A percentile compares a stretch with the other conserved stretches of the same genome.
These are phyloP conservation scores for Taiozyma sp. DNA, from an alignment of 1,139 yeast species.

Conservation along the genomic window DNA sequence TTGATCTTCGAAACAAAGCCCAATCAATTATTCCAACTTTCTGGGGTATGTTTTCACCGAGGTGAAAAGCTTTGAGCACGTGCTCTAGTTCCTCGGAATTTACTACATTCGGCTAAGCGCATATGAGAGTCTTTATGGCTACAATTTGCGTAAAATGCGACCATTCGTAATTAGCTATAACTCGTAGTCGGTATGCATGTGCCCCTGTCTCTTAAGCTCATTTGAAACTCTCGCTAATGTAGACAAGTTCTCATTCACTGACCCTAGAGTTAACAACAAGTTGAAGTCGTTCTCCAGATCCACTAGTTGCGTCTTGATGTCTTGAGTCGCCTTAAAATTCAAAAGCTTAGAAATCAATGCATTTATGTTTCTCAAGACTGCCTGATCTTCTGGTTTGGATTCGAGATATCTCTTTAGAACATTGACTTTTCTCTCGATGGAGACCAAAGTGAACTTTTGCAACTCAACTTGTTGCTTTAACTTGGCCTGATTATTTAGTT, in stretches of 20 bases:
- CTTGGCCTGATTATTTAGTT: constrained; percentile 5
- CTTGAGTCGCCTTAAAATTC: constrained; percentile 15
- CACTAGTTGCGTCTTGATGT: constrained; percentile 10
- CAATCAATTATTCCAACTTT: too few relatives aligned
- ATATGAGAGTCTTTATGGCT: too few relatives aligned
- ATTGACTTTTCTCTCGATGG: constrained; percentile 9
- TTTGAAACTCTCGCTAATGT: constrained; percentile 2
- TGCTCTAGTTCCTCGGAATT: too few relatives aligned
- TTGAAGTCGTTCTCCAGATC: constrained; percentile 21
- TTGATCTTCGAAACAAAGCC: too few relatives aligned
- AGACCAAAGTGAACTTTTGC: constrained; percentile 10
- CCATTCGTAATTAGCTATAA: too few relatives aligned
- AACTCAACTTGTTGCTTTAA: constrained; percentile 6
- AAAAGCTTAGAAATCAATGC: constrained; percentile 17
- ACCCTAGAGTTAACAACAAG: constrained; percentile 12
- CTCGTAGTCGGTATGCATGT: not conserved
- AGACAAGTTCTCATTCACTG: constrained; percentile 6
- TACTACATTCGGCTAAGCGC: not conserved
- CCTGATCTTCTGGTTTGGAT: constrained; percentile 4
- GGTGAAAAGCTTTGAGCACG: too few relatives aligned
- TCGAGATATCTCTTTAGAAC: constrained; percentile 5
- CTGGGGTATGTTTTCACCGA: not conserved
- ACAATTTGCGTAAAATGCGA: too few relatives aligned
- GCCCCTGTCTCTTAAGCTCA: not conserved
- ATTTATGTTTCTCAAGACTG: constrained; percentile 12